Conservation (phyloP, 23 red algal genomes). For the Gracilaria gracilis region DNA sequence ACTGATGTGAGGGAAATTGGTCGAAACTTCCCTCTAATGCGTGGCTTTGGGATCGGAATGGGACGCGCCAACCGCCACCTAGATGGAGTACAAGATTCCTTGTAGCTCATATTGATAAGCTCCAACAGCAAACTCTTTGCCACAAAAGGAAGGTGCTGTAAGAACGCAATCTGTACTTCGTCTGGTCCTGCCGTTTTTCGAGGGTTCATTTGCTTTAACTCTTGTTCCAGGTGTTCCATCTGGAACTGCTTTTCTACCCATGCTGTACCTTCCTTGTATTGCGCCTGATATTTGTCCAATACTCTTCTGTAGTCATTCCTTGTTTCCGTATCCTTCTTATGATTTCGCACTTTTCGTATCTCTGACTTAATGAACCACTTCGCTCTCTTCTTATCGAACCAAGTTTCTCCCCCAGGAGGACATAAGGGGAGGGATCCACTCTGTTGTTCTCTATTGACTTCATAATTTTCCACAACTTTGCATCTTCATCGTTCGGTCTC, state of each 20-base stretch:
- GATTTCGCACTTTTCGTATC: neutral
- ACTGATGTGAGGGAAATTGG: neutral
- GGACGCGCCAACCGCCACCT: neutral
- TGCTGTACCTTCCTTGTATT: neutral
- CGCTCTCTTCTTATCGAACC: conserved; percentile 1
- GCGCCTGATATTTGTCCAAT: neutral
- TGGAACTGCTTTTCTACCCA: neutral
- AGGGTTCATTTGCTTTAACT: neutral
- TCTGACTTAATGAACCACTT: neutral
- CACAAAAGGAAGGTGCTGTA: neutral
- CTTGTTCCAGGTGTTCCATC: neutral
- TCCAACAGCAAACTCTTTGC: neutral
- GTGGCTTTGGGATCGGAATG: neutral
- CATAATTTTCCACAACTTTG: neutral
- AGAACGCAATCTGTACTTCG: neutral
- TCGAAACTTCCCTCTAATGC: conserved; percentile 10
- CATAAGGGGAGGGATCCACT: neutral
- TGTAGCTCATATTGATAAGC: neutral
- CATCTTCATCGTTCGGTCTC: neutral
- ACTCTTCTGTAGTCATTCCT: neutral
- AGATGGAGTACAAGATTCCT: neutral
- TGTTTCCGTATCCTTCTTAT: neutral
- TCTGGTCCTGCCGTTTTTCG: neutral
- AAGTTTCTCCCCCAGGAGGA: conserved; percentile 8
- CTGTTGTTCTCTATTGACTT: neutral